Evolutionary conservation across 805 yeast species (phyloP).

Genomic region (Barnettozyma wickerhamii): DNA sequence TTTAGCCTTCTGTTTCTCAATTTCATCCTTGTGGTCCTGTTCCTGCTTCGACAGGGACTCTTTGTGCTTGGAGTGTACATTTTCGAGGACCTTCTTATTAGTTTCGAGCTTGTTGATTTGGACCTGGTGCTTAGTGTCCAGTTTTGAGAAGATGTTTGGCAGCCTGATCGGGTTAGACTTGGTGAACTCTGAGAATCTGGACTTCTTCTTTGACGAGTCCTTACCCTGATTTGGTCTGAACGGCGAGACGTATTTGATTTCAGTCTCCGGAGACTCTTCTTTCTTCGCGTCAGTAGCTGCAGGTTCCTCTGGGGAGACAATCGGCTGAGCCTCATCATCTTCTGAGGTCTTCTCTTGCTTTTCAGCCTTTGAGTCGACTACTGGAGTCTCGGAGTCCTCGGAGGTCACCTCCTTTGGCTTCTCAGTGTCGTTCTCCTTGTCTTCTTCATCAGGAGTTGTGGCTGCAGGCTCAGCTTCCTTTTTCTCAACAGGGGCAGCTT

Average conservation of each 20-base stretch:
- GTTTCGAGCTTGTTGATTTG: conserved; percentile 6
- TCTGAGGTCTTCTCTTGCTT: neutral
- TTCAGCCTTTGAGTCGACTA: neutral
- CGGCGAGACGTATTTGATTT: conserved; percentile 11
- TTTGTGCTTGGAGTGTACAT: conserved; percentile 5
- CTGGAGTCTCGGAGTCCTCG: neutral
- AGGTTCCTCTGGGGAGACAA: too few relatives aligned
- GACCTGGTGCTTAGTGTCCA: conserved; percentile 8
- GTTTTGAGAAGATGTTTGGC: conserved; percentile 7
- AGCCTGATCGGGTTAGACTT: neutral
- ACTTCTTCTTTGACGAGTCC: neutral
- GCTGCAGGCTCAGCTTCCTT: too few relatives aligned
- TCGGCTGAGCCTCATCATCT: too few relatives aligned
- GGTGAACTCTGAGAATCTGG: neutral
- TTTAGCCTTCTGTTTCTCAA: conserved; percentile 6
- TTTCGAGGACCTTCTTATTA: conserved; percentile 3
- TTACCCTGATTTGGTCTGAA: conserved; percentile 8
- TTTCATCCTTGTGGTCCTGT: neutral
- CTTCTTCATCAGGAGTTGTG: neutral
- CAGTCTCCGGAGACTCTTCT: conserved; percentile 2
- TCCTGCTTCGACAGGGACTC: conserved; percentile 5
- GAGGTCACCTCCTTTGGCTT: neutral
- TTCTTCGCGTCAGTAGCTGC: neutral
- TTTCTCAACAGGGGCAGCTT: too few relatives aligned
- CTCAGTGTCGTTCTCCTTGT: neutral